These are phyloP conservation scores for Capsicum baccatum DNA, from an alignment of 257 asterid species.

Conservation along the genomic window DNA sequence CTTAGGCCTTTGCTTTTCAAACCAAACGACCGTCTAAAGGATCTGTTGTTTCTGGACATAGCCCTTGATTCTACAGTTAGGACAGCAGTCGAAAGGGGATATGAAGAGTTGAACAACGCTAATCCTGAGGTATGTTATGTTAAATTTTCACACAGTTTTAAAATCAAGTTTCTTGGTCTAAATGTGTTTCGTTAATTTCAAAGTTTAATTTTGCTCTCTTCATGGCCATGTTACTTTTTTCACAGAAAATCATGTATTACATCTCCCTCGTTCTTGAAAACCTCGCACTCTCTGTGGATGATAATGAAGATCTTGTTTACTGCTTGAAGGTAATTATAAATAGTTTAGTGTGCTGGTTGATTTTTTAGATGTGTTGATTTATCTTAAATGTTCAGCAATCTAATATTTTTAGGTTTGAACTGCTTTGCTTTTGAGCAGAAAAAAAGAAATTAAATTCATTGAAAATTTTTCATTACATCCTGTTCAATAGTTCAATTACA, in stretches of 20 bases:
- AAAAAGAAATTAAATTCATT: background rate
- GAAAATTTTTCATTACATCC: background rate
- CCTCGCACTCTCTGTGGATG: slow-evolving; percentile 79
- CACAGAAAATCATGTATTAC: slow-evolving; percentile 92
- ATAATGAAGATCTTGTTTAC: slow-evolving; percentile 87
- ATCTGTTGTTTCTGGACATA: slow-evolving; percentile 88
- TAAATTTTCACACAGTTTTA: slow-evolving; percentile 20
- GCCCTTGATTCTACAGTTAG: slow-evolving; percentile 97
- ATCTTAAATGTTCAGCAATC: background rate
- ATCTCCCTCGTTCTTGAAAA: slow-evolving; percentile 90
- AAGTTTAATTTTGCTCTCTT: slow-evolving; percentile 26
- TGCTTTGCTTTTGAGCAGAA: background rate
- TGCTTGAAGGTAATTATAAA: slow-evolving; percentile 76
- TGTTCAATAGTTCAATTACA: background rate
- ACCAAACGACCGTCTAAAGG: slow-evolving; percentile 84
- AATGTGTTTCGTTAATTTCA: slow-evolving; percentile 6
- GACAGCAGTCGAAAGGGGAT: slow-evolving; percentile 96
- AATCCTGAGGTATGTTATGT: slow-evolving; percentile 71
- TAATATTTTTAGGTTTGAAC: background rate
- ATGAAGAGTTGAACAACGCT: slow-evolving; percentile 79
- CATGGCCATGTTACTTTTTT: slow-evolving; percentile 34
- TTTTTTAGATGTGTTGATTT: background rate
- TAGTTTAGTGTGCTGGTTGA: background rate
- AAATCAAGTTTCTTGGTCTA: slow-evolving; percentile 22
- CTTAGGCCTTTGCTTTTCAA: slow-evolving; percentile 84